Evolutionary conservation across 1,139 yeast genomes (phyloP), one percentile per base, ranked within the genome.

Genomic region (Blastobotrys indianensis): DNA sequence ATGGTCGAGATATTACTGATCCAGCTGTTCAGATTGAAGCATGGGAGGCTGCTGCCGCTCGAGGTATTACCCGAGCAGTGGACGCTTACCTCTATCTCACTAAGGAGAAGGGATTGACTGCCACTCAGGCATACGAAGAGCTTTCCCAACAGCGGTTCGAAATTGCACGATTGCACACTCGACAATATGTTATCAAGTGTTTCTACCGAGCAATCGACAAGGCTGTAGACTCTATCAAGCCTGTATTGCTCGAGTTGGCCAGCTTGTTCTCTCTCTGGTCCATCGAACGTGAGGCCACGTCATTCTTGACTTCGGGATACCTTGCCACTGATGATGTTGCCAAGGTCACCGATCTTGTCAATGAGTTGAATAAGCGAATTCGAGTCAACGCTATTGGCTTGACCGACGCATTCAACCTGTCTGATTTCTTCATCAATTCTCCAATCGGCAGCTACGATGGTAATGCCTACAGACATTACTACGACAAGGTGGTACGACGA

Each of bases 381-480:
- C 63, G 97, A 65, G 80, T 80, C 40, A 82, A 84, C 59, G 84
- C 82, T 48, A 79, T 87, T 62, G 85, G 86, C 15, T 73, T 85
- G 57, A 85, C 95, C n/a, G 97, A 90, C 67, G 77, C 95, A 4
- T 90, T 90, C 76, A 82, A 83, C 69, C 75, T 84, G 61, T 79
- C 90, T 32, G 97, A 90, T 67, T 85, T 78, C 70, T 77, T 84
- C 68, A 76, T 90, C 63, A 86, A 88, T 68, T 79, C 97, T 1
- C 82, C 95, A 31, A 76, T 90, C 53, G 97, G 97, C 52, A 75
- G 73, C 58, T 84, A 77, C 66, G 81, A 86, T 60, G 97, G 97
- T 55, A 84, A 88, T 64, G 81, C 86, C 47, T 90, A 88, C 71
- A 82, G 81, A 64, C 80, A 85, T 66, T 88, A 88, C 58, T 68